Evolutionary conservation across 176 grass and related monocot species (phyloP).

Genomic region (Oryza officinalis): DNA sequence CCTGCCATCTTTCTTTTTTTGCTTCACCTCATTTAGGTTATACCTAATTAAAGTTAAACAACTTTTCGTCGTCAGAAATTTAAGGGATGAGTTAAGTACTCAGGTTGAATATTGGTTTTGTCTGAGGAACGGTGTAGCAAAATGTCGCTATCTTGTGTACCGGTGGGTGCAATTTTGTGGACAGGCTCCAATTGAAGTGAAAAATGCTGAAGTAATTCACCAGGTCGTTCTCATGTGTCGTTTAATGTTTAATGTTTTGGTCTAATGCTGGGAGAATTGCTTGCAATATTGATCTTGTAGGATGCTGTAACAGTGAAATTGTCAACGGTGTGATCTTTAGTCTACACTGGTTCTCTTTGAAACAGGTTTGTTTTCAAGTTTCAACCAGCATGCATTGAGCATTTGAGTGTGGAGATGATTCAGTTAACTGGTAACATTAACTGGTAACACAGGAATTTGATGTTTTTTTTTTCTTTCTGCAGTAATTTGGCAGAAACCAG

Average conservation of each 20-base stretch:
- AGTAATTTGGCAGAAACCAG: background rate
- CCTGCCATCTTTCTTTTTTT: conserved; percentile 1
- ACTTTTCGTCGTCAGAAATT: background rate
- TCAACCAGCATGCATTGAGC: background rate
- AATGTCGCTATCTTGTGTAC: background rate
- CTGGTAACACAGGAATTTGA: background rate
- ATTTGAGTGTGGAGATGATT: background rate
- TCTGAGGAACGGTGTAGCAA: background rate
- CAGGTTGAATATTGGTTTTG: background rate
- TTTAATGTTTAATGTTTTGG: background rate
- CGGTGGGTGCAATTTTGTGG: background rate
- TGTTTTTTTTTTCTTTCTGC: background rate
- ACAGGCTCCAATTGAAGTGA: background rate
- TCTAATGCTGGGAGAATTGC: background rate
- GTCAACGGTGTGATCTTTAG: background rate
- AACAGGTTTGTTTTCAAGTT: background rate
- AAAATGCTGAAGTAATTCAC: background rate
- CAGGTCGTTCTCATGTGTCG: background rate
- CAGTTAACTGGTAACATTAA: background rate
- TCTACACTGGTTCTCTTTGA: background rate
- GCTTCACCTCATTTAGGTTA: background rate
- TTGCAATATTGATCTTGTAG: background rate
- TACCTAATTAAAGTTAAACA: conserved; percentile 1
- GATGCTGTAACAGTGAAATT: background rate
- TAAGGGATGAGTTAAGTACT: conserved; percentile 5